Evolutionary conservation across 495 filamentous ascomycete genomes (phyloP), one percentile per base, ranked within the genome.

Genomic region (Penicillium samsonianum): DNA sequence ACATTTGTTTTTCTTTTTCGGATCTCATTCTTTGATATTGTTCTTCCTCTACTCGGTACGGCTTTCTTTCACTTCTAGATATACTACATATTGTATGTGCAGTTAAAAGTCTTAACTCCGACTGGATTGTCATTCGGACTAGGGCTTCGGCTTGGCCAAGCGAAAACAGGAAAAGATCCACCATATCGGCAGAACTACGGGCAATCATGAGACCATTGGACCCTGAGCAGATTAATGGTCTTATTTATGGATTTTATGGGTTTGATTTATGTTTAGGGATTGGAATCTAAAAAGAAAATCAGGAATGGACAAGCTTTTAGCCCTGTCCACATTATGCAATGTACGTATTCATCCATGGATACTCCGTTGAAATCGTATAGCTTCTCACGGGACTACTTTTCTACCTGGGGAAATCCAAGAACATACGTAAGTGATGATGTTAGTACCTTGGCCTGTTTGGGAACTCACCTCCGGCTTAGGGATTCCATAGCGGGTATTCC

Each of bases 361-460:
- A n/a, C 11, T 14, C 28, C 28, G 8, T 30, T 4, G 23, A 25
- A 30, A 30, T 30, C 30, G 11, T 33, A 5, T 33, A 33, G 30
- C 30, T 31, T 10, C 11, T 31, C 9, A 8, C 10, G 2, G 5
- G 11, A 14, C 30, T 33, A 14, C 11, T 4, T 12, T 33, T 14
- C 30, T 57, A 19, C 0, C 28, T 16, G 16, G 11, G 12, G 35
- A 28, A 16, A 46, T 50, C 45, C 25, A 22, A 51, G 59, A 50
- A 61, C 65, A 59, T 65, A 69, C 67, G 67, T 67, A 67, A 69
- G 59, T 64, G 63, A 64, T 68, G 65, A 67, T 69, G 64, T 63
- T 65, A 16, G 23, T 50, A 28, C 47, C 64, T 61, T 49, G 23
- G 31, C 64, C 57, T 43, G 4, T 50, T 61, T 55, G 42, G 61